phyloP scores from a whole-genome alignment of 202 grass and related monocot genomes.

The Setaria italica region DNA sequence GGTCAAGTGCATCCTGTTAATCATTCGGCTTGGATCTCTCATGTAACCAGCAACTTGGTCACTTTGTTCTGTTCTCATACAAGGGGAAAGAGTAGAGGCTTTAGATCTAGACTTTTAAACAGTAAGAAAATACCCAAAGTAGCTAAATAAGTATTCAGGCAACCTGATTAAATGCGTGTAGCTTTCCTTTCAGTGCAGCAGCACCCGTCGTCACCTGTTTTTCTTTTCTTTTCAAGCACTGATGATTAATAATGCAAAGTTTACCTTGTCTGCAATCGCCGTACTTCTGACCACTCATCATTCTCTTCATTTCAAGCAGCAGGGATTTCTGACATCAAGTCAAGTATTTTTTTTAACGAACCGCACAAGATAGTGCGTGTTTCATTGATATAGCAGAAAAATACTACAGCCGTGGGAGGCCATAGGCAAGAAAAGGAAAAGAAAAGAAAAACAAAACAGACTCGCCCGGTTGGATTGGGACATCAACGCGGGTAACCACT shows the following conservation, averaged over 20 bases:
- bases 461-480: too few species aligned
- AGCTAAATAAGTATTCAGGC: conserved; percentile 35
- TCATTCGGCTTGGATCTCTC: conserved; percentile 93
- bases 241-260: background rate
- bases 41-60: conserved; percentile 90
- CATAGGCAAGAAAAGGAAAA: too few species aligned
- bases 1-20: conserved; percentile 79
- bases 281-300: conserved; percentile 73
- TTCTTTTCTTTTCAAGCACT: conserved; percentile 56
- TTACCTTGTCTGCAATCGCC: conserved; percentile 71
- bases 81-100: background rate
- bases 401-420: too few species aligned
- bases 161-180: conserved; percentile 96
- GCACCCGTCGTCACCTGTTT: conserved; percentile 79
- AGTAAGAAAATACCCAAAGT: conserved; percentile 26
- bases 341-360: background rate
- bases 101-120: conserved; percentile 5
- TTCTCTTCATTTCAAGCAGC: conserved; percentile 55
- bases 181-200: conserved; percentile 83
- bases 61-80: conserved; percentile 68
- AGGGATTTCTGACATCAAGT: conserved; percentile 49
- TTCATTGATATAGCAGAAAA: too few species aligned
- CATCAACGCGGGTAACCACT: too few species aligned
- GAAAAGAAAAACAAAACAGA: too few species aligned
- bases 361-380: too few species aligned